Evolutionary conservation across 805 yeast species (phyloP).

Genomic region (Hyphopichia homilentoma): DNA sequence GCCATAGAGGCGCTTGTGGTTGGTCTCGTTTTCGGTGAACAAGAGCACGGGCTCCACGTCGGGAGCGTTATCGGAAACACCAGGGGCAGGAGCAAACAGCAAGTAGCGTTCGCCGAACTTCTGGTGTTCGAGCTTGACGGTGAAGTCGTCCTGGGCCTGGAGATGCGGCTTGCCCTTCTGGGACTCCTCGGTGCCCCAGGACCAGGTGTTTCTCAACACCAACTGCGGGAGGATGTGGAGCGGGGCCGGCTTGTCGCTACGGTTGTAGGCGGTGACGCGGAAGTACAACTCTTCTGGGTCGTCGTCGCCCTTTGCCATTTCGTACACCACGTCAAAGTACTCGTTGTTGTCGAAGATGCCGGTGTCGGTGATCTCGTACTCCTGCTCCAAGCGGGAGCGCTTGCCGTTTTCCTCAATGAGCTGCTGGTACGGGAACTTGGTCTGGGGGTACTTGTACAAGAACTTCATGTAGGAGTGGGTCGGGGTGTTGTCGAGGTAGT

Average conservation of each 20-base stretch:
- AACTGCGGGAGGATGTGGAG: conserved; percentile 82
- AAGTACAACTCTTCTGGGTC: conserved; percentile 79
- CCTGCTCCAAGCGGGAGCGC: conserved; percentile 64
- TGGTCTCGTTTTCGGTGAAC: conserved; percentile 90
- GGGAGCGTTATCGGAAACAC: conserved; percentile 48
- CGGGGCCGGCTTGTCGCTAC: conserved; percentile 83
- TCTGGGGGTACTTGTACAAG: conserved; percentile 88
- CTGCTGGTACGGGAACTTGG: conserved; percentile 75
- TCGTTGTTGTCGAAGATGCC: conserved; percentile 66
- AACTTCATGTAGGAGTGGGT: conserved; percentile 91
- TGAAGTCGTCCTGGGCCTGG: conserved; percentile 34
- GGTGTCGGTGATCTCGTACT: conserved; percentile 82
- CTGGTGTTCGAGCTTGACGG: conserved; percentile 58
- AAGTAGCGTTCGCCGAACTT: conserved; percentile 65
- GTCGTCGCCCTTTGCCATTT: conserved; percentile 81
- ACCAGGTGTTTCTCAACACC: conserved; percentile 85
- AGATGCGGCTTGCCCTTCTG: conserved; percentile 47
- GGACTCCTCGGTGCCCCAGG: conserved; percentile 70
- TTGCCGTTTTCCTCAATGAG: conserved; percentile 63
- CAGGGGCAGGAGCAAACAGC: conserved; percentile 83
- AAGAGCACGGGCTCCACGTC: conserved; percentile 75
- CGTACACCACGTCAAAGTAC: conserved; percentile 85
- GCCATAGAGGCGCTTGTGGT: conserved; percentile 61
- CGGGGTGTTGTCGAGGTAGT: conserved; percentile 87
- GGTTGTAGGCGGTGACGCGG: conserved; percentile 82